A percentile compares a stretch with the other conserved stretches of the same genome.
Conservation (phyloP, 257 asterid species). For the Fraxinus excelsior region DNA sequence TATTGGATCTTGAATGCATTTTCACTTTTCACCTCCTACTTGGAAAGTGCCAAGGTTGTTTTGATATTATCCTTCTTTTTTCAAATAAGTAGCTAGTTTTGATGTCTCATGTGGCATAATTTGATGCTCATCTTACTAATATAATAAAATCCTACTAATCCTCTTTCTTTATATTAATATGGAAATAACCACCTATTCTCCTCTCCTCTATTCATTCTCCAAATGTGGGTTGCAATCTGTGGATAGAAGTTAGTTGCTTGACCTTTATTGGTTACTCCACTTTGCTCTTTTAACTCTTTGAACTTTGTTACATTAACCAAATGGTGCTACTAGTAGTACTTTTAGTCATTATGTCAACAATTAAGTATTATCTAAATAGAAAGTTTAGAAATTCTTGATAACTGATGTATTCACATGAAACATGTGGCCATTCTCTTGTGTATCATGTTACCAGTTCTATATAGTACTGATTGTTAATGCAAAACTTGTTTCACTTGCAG, state of each 20-base stretch:
- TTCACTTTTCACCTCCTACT: not conserved
- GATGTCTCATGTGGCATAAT: not conserved
- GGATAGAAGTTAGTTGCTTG: not conserved
- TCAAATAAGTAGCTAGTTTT: not conserved
- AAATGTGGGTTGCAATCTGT: not conserved
- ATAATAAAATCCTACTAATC: not conserved
- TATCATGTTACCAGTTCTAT: not conserved
- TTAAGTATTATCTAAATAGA: not conserved
- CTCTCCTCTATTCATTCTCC: not conserved
- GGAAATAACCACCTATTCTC: not conserved
- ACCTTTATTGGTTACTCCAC: not conserved
- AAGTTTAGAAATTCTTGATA: not conserved
- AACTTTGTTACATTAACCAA: conserved; percentile 1
- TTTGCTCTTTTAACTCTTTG: not conserved
- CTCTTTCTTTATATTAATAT: not conserved
- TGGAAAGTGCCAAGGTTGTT: not conserved
- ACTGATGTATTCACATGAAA: conserved; percentile 5
- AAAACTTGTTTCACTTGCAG: conserved; percentile 50
- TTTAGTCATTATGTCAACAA: not conserved
- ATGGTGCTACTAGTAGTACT: not conserved
- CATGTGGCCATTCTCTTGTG: not conserved
- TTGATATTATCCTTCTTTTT: not conserved
- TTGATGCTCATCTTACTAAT: not conserved
- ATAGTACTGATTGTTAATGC: conserved; percentile 12
- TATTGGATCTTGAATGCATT: not conserved